phyloP scores from a whole-genome alignment of 441 rosid species.

The Gossypium gossypioides region DNA sequence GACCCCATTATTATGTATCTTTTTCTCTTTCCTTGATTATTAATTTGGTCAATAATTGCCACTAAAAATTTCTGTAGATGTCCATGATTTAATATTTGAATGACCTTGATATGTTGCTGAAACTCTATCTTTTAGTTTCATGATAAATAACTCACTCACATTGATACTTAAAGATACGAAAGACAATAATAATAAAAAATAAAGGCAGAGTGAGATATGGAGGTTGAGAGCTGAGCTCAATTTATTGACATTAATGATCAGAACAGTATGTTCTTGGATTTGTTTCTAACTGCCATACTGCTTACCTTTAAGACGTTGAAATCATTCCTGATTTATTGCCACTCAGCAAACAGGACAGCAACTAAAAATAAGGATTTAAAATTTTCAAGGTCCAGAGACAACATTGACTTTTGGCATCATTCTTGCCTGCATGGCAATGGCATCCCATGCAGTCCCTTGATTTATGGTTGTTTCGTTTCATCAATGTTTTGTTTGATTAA shows the following conservation, averaged over 20 bases:
- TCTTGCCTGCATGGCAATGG: not conserved
- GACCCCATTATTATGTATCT: constrained; percentile 5
- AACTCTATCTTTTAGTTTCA: not conserved
- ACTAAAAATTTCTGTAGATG: not conserved
- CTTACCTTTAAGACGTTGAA: constrained; percentile 7
- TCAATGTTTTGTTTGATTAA: not conserved
- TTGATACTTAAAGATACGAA: no score
- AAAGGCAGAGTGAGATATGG: not conserved
- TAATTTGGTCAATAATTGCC: constrained; percentile 5
- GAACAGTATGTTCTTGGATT: not conserved
- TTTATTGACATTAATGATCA: constrained; percentile 14
- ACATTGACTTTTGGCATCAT: constrained; percentile 20
- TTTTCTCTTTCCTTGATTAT: not conserved
- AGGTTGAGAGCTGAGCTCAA: constrained; percentile 14
- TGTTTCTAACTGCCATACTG: not conserved
- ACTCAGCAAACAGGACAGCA: not conserved
- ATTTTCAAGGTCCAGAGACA: constrained; percentile 7
- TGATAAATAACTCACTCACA: no score
- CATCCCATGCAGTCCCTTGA: not conserved
- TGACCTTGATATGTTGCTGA: not conserved
- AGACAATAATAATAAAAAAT: not conserved
- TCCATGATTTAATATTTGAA: not conserved
- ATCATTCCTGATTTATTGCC: constrained; percentile 11
- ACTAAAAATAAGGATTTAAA: not conserved
- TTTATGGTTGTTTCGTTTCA: not conserved